Evolutionary conservation across 768 basidiomycete species (phyloP), one percentile per base, ranked within the genome.

Genomic region (Obba rivulosa): DNA sequence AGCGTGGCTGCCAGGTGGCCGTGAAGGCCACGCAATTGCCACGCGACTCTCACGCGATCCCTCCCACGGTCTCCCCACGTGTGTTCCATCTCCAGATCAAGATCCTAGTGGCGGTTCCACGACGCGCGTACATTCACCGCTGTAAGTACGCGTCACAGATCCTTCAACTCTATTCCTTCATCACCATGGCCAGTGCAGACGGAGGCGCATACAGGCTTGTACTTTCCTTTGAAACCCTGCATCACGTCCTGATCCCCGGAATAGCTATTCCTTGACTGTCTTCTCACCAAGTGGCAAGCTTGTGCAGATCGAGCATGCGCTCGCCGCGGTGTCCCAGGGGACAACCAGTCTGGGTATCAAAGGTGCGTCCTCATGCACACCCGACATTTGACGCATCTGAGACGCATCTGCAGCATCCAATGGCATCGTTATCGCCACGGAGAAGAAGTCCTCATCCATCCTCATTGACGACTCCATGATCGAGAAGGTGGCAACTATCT

Each of bases 201-300:
- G 66, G 65, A 41, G 65, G 65, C 43, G 66, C 66, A 20, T 70
- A 70, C 62, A 69, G 66, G 69, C 47, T 54, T 44, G 34, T 3
- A n/a, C 10, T 23, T 31, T 43, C 16, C 18, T 35, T 45, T 50
- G 31, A 53, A 23, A 14, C 20, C 16, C 14, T 25, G 24, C 7
- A 22, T 20, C 41, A 8, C 38, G 10, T 10, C 43, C 16, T 43
- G 38, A 40, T 43, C 21, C 43, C 14, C 8, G 4, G 20, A 5
- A 34, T 64, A 97, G 94, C 64, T 99, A 96, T 76, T 99, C 96
- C 57, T 81, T 99, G 54, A 99, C 96, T 13, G 95, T 96, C 60
- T 99, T 99, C 81, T 96, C 93, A 34, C 96, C 96, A 46, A 96
- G 93, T 60, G 95, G 95, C 56, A 96, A 93, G 78, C 81, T 99